Evolutionary conservation across 2,329 filamentous ascomycete genomes (phyloP), one percentile per base, ranked within the genome.

Genomic region (Ascochyta rabiei): DNA sequence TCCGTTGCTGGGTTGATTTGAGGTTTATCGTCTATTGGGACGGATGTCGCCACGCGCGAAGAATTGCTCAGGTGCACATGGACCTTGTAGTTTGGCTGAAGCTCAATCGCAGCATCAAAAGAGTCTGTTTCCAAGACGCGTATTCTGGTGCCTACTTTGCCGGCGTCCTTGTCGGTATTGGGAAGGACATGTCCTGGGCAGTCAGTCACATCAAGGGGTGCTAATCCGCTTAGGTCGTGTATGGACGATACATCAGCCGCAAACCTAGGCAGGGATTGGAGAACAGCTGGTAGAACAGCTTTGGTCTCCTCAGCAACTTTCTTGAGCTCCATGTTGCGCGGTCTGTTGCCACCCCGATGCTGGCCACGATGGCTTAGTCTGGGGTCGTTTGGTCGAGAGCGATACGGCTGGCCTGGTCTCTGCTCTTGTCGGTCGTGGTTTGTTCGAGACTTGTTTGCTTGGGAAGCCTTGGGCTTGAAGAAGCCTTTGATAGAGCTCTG

Each of bases 111-210:
- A 24, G 65, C 67, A 49, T 75, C 72, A 35, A 74, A 69, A 0
- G 67, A 72, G 41, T 74, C 72, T 52, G 66, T 64, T 47, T 75
- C 60, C 28, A 66, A 59, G 18, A 75, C 71, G 19, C 59, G 59
- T 35, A 73, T 72, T 3, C 65, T 55, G 8, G 71, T 68, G 30
- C 66, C 67, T 23, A 59, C 62, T 30, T 41, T 47, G n/a, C 64
- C 63, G 8, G 61, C 55, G 13, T 63, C 47, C 9, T 33, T 38
- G 28, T 68, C 65, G 6, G 24, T 43, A 6, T 26, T 42, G 16
- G 56, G 57, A 15, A 70, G 55, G 4, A 21, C 39, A 39, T 61
- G 56, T 15, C 62, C 59, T 5, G 71, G 71, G 38, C 70, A 73
- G 4, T 64, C 33, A 6, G 57, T 45, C 3, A 59, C 45, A 7